Evolutionary conservation across 108 stramenopile species (phyloP).

Genomic region (Tribonema minus): DNA sequence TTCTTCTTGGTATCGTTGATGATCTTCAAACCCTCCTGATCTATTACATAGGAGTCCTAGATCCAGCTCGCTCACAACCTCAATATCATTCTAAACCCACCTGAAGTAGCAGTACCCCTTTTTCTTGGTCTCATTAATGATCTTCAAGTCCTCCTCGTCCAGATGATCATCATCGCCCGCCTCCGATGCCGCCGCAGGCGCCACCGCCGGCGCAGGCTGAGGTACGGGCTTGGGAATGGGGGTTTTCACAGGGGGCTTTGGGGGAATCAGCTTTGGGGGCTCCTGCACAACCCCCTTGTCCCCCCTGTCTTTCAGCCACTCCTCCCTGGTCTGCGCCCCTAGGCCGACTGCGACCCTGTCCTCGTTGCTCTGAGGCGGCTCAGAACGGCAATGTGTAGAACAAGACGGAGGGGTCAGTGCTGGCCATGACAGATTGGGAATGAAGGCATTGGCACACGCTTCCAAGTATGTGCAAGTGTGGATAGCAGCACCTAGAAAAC

Average conservation of each 20-base stretch:
- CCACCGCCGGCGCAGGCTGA: not conserved
- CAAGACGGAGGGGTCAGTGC: no score
- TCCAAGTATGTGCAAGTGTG: no score
- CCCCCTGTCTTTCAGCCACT: slow-evolving; percentile 29
- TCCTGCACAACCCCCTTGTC: not conserved
- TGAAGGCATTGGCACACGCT: no score
- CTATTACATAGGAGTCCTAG: no score
- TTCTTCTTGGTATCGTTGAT: slow-evolving; percentile 45
- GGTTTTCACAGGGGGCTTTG: not conserved
- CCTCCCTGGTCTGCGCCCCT: slow-evolving; percentile 37
- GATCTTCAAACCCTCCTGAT: slow-evolving; percentile 49
- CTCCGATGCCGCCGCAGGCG: not conserved
- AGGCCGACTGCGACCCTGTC: slow-evolving; percentile 16
- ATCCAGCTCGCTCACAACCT: no score
- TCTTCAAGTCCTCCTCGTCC: slow-evolving; percentile 48
- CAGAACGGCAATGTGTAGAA: no score
- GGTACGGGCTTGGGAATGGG: not conserved
- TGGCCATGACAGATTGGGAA: no score
- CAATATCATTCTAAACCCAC: no score
- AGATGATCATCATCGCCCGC: slow-evolving; percentile 22
- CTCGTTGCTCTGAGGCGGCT: slow-evolving; percentile 6
- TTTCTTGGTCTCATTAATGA: slow-evolving; percentile 48
- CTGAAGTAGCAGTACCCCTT: slow-evolving; percentile 54
- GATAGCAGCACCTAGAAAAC: no score
- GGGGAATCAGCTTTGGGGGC: not conserved